Percentiles rank a stretch among this genome's conserved stretches.
Evolutionary conservation across 257 asterid genomes (phyloP).

Genomic region (Primulina huaijiensis): DNA sequence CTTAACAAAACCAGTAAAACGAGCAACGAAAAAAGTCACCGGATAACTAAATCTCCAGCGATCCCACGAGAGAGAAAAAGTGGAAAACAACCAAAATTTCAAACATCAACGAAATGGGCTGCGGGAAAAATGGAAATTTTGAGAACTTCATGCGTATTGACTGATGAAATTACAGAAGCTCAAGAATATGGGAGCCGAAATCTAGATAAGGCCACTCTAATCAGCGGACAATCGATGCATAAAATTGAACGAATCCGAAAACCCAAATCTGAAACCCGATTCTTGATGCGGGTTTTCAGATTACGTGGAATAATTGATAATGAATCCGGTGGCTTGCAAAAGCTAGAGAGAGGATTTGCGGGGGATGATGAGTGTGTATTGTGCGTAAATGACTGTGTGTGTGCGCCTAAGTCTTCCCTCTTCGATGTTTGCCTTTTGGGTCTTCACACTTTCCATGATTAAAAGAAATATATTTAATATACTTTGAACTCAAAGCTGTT

Average conservation of each 20-base stretch:
- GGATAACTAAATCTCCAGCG: conserved; percentile 13
- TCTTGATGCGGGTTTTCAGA: background rate
- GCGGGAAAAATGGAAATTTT: conserved; percentile 13
- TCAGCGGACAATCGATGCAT: conserved; percentile 8
- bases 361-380: conserved; percentile 5
- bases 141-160: conserved; percentile 9
- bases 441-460: conserved; percentile 26
- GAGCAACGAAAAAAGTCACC: conserved; percentile 12
- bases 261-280: background rate
- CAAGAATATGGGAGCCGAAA: conserved; percentile 1
- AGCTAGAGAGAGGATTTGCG: conserved; percentile 24
- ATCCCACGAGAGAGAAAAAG: background rate
- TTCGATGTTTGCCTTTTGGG: conserved; percentile 31
- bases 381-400: background rate
- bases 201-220: background rate
- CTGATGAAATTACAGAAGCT: conserved; percentile 10
- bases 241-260: conserved; percentile 8
- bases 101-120: conserved; percentile 26
- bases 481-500: background rate
- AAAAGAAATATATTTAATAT: background rate
- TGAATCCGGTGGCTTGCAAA: conserved; percentile 25
- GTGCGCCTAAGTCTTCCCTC: conserved; percentile 26
- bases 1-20: conserved; percentile 16
- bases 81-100: conserved; percentile 9
- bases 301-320: background rate